Percentiles rank a stretch among this genome's conserved stretches.
Evolutionary conservation across 2,329 filamentous ascomycete genomes (phyloP).

Genomic region (Cladophialophora carrionii): DNA sequence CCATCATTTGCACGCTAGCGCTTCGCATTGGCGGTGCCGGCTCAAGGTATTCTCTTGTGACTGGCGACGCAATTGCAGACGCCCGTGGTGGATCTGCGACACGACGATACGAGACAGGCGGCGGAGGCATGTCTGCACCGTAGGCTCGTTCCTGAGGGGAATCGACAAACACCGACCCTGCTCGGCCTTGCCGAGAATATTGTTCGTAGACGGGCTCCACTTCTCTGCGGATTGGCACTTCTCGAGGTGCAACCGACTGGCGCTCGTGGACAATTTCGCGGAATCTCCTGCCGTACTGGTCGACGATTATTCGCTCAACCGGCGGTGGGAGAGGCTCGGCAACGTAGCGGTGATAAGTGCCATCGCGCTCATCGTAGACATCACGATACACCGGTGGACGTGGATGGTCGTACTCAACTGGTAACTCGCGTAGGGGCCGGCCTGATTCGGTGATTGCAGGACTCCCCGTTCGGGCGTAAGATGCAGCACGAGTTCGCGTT

Average conservation of each 20-base stretch:
- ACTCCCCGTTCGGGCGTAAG: conserved; percentile 47
- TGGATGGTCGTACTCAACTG: conserved; percentile 44
- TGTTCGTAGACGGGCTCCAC: conserved; percentile 34
- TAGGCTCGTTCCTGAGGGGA: conserved; percentile 48
- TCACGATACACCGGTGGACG: conserved; percentile 47
- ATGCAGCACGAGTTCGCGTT: conserved; percentile 43
- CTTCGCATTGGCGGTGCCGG: conserved; percentile 41
- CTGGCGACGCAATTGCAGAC: conserved; percentile 19
- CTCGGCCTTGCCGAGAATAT: conserved; percentile 39
- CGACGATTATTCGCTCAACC: conserved; percentile 72
- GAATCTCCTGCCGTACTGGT: conserved; percentile 82
- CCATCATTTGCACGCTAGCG: conserved; percentile 49
- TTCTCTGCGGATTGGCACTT: conserved; percentile 36
- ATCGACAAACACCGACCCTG: conserved; percentile 48
- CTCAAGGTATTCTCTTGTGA: conserved; percentile 39
- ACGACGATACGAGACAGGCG: conserved; percentile 47
- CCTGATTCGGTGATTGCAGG: conserved; percentile 43
- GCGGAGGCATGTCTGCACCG: conserved; percentile 51
- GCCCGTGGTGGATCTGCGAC: conserved; percentile 46
- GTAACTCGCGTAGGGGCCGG: conserved; percentile 43
- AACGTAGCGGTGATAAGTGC: conserved; percentile 47
- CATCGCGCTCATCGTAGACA: conserved; percentile 48
- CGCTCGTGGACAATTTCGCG: conserved; percentile 57
- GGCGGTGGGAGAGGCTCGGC: conserved; percentile 53
- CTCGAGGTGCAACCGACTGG: conserved; percentile 42